Evolutionary conservation across 1,139 yeast species (phyloP), one percentile per base, ranked within the genome.

Genomic region (Saccharomycopsis phalli): DNA sequence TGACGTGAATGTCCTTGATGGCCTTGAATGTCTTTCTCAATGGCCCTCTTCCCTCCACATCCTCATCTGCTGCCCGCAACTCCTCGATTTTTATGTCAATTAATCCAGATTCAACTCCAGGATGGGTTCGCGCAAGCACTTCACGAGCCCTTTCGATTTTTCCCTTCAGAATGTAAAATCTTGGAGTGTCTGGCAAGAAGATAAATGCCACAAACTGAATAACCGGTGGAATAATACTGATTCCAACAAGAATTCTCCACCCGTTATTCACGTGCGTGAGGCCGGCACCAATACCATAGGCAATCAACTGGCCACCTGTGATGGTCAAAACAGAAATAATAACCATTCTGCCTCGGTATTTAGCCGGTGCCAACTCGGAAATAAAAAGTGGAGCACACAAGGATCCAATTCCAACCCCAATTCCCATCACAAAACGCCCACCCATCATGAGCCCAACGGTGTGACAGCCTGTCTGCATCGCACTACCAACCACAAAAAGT

Each of bases 361-460:
- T 74, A 13, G 95, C 76, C 17, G 98, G 97, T 1, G 96, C 94
- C 55, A 88, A 71, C 60, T 88, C 98, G 44, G 88, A 71, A 51
- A 88, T 82, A 70, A 84, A 87, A 45, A 88, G 66, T 2, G 97
- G 97, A 14, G 96, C 84, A 42, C 87, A 79, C 42, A 88, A 67
- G 2, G 95, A 84, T 0, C 96, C 97, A 45, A 84, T 73, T 49
- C 98, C 98, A 20, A 88, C 96, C 50, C 95, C 98, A 63, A 83
- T 81, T 18, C 98, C 98, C 78, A 88, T 82, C 38, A 88, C 66
- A 51, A 88, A 81, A 57, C 97, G 71, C 30, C 97, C 98, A 7
- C 65, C 77, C 50, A 84, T 79, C 96, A 91, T 88, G 34, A 82
- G 77, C 94, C 96, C 86, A 40, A 86, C 81, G 3, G 78, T 67